A percentile compares a stretch with the other conserved stretches of the same genome.
Evolutionary conservation across 306 rosid species (phyloP).

Genomic region (Echinosophora koreensis): DNA sequence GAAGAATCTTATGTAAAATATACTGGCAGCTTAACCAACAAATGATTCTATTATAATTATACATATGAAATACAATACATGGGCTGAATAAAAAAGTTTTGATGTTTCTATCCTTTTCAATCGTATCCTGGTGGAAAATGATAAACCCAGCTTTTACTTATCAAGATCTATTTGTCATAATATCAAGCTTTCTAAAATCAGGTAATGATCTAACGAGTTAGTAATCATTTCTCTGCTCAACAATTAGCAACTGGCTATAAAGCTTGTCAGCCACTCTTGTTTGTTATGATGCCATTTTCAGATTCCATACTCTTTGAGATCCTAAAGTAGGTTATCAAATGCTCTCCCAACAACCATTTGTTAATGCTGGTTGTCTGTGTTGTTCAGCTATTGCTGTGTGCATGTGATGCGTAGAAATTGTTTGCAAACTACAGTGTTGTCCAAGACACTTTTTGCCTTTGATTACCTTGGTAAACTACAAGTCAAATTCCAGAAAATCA

Average conservation of each 20-base stretch:
- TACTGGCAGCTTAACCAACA: background rate
- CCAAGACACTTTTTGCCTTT: too few relatives aligned
- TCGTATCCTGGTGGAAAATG: background rate
- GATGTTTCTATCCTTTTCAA: too few relatives aligned
- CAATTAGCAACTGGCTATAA: background rate
- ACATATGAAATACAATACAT: background rate
- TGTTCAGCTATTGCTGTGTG: background rate
- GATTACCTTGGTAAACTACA: too few relatives aligned
- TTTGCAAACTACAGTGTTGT: too few relatives aligned
- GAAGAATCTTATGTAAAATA: background rate
- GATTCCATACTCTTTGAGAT: background rate
- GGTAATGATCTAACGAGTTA: background rate
- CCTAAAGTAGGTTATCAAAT: background rate
- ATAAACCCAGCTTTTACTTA: background rate
- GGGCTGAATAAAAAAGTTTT: background rate
- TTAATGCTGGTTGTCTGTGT: background rate
- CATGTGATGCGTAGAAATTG: background rate
- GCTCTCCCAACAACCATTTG: background rate
- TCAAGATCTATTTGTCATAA: background rate
- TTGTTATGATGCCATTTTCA: constrained; percentile 2
- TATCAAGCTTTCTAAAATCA: background rate
- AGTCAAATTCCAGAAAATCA: background rate
- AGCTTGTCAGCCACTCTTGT: background rate
- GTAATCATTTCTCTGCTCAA: background rate
- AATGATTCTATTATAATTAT: background rate